phyloP scores from a whole-genome alignment of 495 filamentous ascomycete species.

The Talaromyces liani region DNA sequence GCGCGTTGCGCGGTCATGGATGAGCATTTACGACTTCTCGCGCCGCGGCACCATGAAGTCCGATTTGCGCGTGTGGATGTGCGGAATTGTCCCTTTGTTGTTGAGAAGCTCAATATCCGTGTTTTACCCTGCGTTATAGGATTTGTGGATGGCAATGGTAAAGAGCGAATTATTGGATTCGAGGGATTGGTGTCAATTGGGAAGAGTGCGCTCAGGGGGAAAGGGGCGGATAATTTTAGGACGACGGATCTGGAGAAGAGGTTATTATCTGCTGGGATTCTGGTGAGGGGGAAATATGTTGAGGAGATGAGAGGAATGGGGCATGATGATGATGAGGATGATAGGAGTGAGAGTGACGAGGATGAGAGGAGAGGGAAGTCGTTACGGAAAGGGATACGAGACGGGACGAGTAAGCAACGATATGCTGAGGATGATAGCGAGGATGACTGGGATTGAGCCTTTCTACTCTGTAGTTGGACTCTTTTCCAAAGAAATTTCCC shows the following conservation, averaged over 20 bases:
- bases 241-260: constrained; percentile 57
- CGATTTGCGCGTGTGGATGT: constrained; percentile 64
- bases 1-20: constrained; percentile 66
- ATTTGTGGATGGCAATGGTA: constrained; percentile 59
- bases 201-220: constrained; percentile 23
- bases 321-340: constrained; percentile 16
- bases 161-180: constrained; percentile 68
- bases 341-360: constrained; percentile 19
- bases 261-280: constrained; percentile 50
- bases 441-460: constrained; percentile 60
- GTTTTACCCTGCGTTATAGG: constrained; percentile 71
- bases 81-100: constrained; percentile 65
- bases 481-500: neutral
- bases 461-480: constrained; percentile 6
- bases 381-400: constrained; percentile 43
- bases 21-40: constrained; percentile 51
- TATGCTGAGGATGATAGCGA: constrained; percentile 42
- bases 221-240: constrained; percentile 53
- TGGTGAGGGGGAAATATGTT: constrained; percentile 47
- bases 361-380: constrained; percentile 31
- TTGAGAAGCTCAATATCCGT: constrained; percentile 59
- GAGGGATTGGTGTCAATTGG: constrained; percentile 55
- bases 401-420: constrained; percentile 17
- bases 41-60: constrained; percentile 58
- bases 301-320: constrained; percentile 28